Conservation (phyloP, 2,329 filamentous ascomycete species). For the Coniochaeta pulveracea region DNA sequence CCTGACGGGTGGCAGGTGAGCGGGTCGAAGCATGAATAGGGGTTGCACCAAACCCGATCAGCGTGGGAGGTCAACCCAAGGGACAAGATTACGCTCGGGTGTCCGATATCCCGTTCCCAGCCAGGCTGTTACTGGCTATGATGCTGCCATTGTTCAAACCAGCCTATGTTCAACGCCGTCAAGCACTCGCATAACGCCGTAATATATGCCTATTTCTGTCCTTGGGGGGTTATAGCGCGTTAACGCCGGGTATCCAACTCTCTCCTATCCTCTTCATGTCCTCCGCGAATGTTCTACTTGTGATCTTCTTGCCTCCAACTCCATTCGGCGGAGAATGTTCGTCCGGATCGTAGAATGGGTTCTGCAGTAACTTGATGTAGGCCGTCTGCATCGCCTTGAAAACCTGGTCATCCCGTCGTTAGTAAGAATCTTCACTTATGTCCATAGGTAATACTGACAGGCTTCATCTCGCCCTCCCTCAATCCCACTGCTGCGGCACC, state of each 20-base stretch:
- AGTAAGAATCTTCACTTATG: no score
- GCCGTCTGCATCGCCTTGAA: constrained; percentile 90
- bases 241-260: constrained; percentile 66
- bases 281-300: constrained; percentile 65
- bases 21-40: no score
- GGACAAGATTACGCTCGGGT: no score
- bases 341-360: constrained; percentile 90
- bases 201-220: constrained; percentile 6
- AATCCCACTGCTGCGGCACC: constrained; percentile 46
- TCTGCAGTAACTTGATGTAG: constrained; percentile 79
- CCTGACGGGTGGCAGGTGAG: constrained; percentile 15
- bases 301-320: constrained; percentile 57
- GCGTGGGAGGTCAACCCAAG: no score
- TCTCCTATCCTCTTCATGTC: constrained; percentile 84
- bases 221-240: constrained; percentile 34
- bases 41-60: no score
- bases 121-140: not conserved
- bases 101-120: no score
- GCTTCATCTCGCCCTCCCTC: constrained; percentile 77
- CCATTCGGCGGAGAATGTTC: constrained; percentile 55
- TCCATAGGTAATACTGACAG: constrained; percentile 40
- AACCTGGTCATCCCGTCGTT: constrained; percentile 24
- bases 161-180: constrained; percentile 5
- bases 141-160: not conserved
- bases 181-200: no score